These are phyloP conservation scores for Fusarium sp. DNA, from an alignment of 2,329 filamentous ascomycete genomes.

Conservation along the genomic window DNA sequence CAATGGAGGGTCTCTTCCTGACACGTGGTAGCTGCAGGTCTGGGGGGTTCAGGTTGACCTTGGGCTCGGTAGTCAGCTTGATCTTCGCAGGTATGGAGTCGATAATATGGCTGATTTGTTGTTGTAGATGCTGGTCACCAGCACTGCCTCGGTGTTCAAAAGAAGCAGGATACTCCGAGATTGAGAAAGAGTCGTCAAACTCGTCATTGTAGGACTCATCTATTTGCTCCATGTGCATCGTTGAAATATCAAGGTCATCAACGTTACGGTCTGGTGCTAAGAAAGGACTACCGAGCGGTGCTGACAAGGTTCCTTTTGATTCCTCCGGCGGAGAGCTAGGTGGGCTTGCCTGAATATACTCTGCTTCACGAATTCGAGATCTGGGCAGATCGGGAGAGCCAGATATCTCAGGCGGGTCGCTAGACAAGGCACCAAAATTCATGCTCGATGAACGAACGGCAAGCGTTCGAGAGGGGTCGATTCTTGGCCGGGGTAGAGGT, in stretches of 20 bases:
- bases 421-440: constrained; percentile 54
- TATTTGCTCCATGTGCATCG: constrained; percentile 56
- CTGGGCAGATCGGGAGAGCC: constrained; percentile 53
- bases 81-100: constrained; percentile 83
- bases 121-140: constrained; percentile 76
- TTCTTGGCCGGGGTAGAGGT: constrained; percentile 44
- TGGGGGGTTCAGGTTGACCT: constrained; percentile 67
- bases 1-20: constrained; percentile 56
- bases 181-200: constrained; percentile 55
- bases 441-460: constrained; percentile 52
- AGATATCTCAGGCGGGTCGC: constrained; percentile 58
- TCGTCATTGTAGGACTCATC: constrained; percentile 60
- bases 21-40: constrained; percentile 64
- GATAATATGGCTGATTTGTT: constrained; percentile 83
- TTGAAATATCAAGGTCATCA: constrained; percentile 53
- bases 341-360: constrained; percentile 56
- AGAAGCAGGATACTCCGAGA: constrained; percentile 45
- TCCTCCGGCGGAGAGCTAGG: constrained; percentile 61
- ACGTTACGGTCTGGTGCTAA: constrained; percentile 55
- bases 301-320: constrained; percentile 49
- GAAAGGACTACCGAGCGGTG: constrained; percentile 60
- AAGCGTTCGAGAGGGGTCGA: constrained; percentile 52
- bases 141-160: constrained; percentile 50
- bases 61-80: constrained; percentile 69
- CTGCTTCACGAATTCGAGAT: constrained; percentile 47